Conservation (phyloP, 305 asterid genomes). For the Rubia peregrina region DNA sequence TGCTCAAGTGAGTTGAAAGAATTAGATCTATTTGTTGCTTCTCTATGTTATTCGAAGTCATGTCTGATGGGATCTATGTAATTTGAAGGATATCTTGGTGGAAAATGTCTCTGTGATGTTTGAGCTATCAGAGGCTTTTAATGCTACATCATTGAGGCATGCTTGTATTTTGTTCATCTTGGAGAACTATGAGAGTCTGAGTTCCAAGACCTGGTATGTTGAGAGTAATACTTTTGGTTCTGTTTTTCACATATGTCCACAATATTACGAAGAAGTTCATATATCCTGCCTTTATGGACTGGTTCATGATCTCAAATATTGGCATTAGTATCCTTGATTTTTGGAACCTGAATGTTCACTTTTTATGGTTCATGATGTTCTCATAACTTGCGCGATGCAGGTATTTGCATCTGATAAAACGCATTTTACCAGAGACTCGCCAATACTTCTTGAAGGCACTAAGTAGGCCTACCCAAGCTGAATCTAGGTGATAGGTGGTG, state of each 20-base stretch:
- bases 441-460: slow-evolving; percentile 65
- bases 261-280: neutral
- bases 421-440: slow-evolving; percentile 73
- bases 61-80: slow-evolving; percentile 25
- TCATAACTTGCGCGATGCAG: slow-evolving; percentile 31
- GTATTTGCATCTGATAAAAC: slow-evolving; percentile 65
- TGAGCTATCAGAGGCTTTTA: slow-evolving; percentile 88
- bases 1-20: slow-evolving; percentile 60
- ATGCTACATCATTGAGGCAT: slow-evolving; percentile 65
- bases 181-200: slow-evolving; percentile 66
- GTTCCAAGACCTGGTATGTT: slow-evolving; percentile 62
- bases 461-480: slow-evolving; percentile 52
- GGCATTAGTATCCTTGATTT: neutral
- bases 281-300: neutral
- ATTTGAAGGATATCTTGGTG: slow-evolving; percentile 66
- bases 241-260: neutral
- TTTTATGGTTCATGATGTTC: neutral
- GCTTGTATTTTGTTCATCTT: slow-evolving; percentile 78
- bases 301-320: neutral
- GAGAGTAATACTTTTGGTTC: neutral
- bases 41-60: neutral
- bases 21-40: neutral
- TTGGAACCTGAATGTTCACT: neutral
- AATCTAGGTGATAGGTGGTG: slow-evolving; percentile 37
- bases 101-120: slow-evolving; percentile 83